These are phyloP conservation scores for Physaria fendleri DNA, from an alignment of 345 rosid species.

Conservation along the genomic window DNA sequence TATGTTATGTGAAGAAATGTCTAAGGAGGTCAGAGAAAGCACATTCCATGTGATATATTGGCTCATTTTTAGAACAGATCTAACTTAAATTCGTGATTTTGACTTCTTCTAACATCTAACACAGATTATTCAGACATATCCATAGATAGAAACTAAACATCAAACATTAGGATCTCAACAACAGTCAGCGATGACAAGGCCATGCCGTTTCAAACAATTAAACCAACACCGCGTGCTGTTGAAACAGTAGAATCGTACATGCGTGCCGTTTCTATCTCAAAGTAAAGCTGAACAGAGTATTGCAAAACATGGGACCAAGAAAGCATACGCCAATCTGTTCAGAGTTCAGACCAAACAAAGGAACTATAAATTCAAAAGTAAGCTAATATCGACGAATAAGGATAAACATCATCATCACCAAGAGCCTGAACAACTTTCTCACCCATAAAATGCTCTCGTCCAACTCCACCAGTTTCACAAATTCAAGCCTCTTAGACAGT, in stretches of 20 bases:
- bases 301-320: not conserved
- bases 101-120: no score
- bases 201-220: not conserved
- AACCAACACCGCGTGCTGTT: not conserved
- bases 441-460: no score
- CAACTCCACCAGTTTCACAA: no score
- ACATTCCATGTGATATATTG: not conserved
- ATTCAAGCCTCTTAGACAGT: no score
- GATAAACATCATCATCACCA: no score
- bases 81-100: no score
- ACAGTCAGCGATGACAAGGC: not conserved
- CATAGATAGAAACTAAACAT: no score
- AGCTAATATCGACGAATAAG: no score
- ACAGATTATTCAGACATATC: no score
- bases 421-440: no score
- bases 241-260: not conserved
- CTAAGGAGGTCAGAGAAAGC: not conserved
- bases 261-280: not conserved
- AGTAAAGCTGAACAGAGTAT: not conserved
- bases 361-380: not conserved
- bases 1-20: slow-evolving; percentile 1
- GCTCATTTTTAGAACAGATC: not conserved
- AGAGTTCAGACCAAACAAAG: slow-evolving; percentile 1
- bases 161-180: no score
- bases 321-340: no score